A percentile compares a stretch with the other conserved stretches of the same genome.
Conservation (phyloP, 2,329 filamentous ascomycete species). For the Monilinia fructigena region DNA sequence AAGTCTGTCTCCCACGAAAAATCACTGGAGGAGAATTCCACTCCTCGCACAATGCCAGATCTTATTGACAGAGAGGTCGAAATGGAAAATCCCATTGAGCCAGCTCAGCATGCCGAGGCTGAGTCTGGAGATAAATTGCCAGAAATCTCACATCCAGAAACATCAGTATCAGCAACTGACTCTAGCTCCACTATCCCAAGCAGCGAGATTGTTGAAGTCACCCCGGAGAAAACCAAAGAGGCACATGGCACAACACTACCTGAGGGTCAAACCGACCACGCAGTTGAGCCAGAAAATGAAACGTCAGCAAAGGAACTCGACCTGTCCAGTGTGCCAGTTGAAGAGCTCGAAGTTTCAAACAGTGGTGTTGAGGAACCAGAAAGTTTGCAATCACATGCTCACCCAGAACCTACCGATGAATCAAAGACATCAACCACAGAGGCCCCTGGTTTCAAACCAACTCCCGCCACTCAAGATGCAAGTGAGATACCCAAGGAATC, state of each 20-base stretch:
- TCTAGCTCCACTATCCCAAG: background rate
- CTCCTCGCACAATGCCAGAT: constrained; percentile 14
- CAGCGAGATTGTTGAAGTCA: background rate
- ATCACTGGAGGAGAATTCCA: constrained; percentile 15
- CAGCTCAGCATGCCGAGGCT: background rate
- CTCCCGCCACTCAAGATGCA: background rate
- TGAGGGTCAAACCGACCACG: background rate
- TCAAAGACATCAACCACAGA: background rate
- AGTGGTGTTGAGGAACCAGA: background rate
- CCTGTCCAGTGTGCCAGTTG: background rate
- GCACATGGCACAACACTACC: background rate
- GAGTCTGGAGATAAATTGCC: constrained; percentile 2
- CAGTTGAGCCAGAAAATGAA: background rate
- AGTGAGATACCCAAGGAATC: background rate
- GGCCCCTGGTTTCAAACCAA: background rate
- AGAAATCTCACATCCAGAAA: background rate
- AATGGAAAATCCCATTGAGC: background rate
- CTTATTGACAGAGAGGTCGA: background rate
- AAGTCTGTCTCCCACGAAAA: constrained; percentile 9
- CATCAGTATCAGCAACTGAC: background rate
- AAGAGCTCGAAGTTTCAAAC: constrained; percentile 16
- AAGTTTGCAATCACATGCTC: background rate
- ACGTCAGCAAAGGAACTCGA: background rate
- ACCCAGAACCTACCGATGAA: background rate
- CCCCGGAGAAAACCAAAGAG: background rate